Conservation (phyloP, 306 rosid species). For the Ormosia emarginata region DNA sequence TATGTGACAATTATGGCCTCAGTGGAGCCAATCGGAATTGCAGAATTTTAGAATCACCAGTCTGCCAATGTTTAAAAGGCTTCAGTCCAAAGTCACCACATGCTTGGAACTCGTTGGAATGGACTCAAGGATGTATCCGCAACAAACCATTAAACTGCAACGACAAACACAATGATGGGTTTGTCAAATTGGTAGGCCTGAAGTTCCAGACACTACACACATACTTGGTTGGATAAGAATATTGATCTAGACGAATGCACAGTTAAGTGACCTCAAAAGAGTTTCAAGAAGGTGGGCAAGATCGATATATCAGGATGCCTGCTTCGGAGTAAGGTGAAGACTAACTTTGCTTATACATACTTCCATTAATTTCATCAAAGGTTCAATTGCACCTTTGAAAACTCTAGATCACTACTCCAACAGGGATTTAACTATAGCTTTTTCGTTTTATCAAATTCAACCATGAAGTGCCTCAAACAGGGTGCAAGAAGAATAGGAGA, state of each 20-base stretch:
- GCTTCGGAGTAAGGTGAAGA: neutral
- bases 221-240: neutral
- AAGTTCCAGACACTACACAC: constrained; percentile 14
- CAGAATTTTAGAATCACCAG: neutral
- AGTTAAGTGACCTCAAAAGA: neutral
- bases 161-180: constrained; percentile 8
- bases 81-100: neutral
- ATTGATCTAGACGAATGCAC: neutral
- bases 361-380: no score
- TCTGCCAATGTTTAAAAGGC: neutral
- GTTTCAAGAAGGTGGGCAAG: neutral
- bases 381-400: neutral
- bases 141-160: constrained; percentile 11
- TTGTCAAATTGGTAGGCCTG: neutral
- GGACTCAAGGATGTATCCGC: constrained; percentile 30
- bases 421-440: neutral
- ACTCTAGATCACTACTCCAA: neutral
- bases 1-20: neutral
- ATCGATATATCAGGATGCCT: neutral
- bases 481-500: neutral
- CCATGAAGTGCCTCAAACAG: neutral
- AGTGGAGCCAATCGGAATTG: neutral
- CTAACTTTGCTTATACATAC: neutral
- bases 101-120: neutral
- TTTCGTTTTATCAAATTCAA: neutral